A percentile compares a stretch with the other conserved stretches of the same genome.
Conservation (phyloP, 176 grass and related monocot genomes). For the Alloteropsis semialata region DNA sequence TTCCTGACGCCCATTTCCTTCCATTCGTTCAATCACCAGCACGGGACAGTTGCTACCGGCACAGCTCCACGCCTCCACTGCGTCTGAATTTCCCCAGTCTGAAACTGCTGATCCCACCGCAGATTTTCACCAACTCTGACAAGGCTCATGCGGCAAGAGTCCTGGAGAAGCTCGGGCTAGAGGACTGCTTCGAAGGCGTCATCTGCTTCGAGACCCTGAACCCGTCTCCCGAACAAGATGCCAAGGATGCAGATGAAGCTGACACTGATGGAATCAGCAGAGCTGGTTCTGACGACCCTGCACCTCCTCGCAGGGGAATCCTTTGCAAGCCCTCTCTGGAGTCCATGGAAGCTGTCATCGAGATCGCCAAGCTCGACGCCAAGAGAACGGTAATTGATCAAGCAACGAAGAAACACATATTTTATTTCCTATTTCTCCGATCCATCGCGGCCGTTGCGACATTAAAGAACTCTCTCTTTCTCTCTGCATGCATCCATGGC, state of each 20-base stretch:
- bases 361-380: slow-evolving; percentile 70
- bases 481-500: neutral
- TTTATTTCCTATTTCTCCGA: neutral
- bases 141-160: slow-evolving; percentile 59
- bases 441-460: neutral
- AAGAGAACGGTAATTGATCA: slow-evolving; percentile 53
- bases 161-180: slow-evolving; percentile 68
- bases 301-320: slow-evolving; percentile 30
- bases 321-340: slow-evolving; percentile 87
- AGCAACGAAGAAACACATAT: neutral
- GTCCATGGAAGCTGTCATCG: slow-evolving; percentile 79
- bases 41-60: neutral
- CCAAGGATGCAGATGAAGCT: neutral
- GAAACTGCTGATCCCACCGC: neutral
- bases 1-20: neutral
- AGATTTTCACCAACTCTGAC: slow-evolving; percentile 96
- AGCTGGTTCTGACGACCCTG: neutral
- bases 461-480: neutral
- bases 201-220: slow-evolving; percentile 98
- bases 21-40: neutral
- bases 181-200: slow-evolving; percentile 90
- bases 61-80: too few species aligned
- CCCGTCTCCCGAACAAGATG: neutral
- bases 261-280: neutral
- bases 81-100: neutral